Base-by-base conservation (phyloP, 1,284 basidiomycete genomes). In the Coriolopsis trogii region DNA sequence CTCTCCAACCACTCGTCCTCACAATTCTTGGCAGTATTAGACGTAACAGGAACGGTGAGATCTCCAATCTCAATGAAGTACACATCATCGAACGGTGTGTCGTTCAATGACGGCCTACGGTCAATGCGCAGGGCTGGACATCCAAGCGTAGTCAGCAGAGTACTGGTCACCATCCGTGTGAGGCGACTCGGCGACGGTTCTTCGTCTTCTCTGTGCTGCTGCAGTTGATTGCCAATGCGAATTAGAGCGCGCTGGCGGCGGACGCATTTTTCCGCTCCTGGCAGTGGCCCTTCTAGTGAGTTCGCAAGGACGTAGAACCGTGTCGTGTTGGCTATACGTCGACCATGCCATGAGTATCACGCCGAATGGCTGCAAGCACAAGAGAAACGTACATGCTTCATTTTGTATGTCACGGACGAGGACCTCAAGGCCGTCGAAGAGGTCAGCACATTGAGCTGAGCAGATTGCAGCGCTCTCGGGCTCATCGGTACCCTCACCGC, bases 391-490 rank as follows among this genome's bases (percentile, higher is more conserved):
- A 86, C 89, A 70, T 46, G 74, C 65, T 58, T 76, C 73, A 55
- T 87, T 80, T 61, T 91, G 89, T 40, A 91, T 84, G 10, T 77
- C 78, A 50, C 81, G 75, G 26, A 66, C 67, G 26, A 89, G 67
- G 4, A 88, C 66, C 40, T 84, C 75, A 24, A 91, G 69, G 13
- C 75, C 81, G 3, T 75, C 68, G 56, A 87, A 87, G 37, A 86
- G 61, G 9, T 70, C 74, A 7, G 75, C 72, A 51, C 87, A 88
- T 20, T 86, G 69, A 31, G 74, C 76, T 6, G 89, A 89, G 62
- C 86, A 87, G 53, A 91, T 89, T 4, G 89, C 89, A 1, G 86
- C 89, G 56, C 75, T 79, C 55, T 76, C 72, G 9, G 68, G 60
- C 9, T 75, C 70, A 31, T 70, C 70, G 9, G 72, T 62, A 3